These are phyloP conservation scores for Nakazawaea siamensis DNA, from an alignment of 805 yeast species.

Conservation along the genomic window DNA sequence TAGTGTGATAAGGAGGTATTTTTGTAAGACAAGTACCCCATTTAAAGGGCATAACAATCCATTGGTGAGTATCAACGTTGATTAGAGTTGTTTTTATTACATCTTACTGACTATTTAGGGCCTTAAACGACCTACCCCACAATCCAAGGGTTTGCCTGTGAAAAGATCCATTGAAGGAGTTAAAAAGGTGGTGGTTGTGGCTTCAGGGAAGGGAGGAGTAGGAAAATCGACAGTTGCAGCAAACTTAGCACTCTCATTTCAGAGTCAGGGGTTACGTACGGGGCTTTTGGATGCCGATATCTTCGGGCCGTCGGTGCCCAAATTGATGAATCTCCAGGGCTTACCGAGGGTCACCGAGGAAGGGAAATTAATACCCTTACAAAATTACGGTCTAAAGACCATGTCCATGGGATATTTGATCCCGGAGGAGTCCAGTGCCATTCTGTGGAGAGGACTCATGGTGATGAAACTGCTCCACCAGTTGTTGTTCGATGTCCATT, in stretches of 20 bases:
- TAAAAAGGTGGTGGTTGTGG: conserved; percentile 50
- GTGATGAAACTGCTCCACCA: conserved; percentile 85
- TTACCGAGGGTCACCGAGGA: conserved; percentile 50
- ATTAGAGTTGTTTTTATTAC: conserved; percentile 1
- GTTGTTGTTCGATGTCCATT: conserved; percentile 71
- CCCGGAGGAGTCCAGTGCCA: conserved; percentile 53
- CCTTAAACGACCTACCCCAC: conserved; percentile 28
- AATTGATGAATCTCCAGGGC: conserved; percentile 56
- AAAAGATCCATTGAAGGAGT: conserved; percentile 54
- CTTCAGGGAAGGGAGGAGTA: conserved; percentile 78
- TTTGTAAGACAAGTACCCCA: neutral
- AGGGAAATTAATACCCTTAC: conserved; percentile 57
- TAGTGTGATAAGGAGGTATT: neutral
- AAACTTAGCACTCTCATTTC: conserved; percentile 59
- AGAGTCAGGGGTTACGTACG: conserved; percentile 41
- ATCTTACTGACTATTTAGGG: conserved; percentile 24
- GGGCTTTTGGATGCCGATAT: conserved; percentile 77
- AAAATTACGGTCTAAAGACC: conserved; percentile 68
- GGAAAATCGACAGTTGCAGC: conserved; percentile 72
- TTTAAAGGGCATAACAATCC: conserved; percentile 37
- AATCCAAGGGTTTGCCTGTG: conserved; percentile 47
- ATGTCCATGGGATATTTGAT: conserved; percentile 89
- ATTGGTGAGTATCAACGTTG: conserved; percentile 44
- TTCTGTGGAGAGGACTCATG: conserved; percentile 83
- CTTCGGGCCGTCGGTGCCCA: conserved; percentile 81